These are phyloP conservation scores for Suhomyces panamericanus DNA, from an alignment of 1,139 yeast genomes.

Conservation along the genomic window DNA sequence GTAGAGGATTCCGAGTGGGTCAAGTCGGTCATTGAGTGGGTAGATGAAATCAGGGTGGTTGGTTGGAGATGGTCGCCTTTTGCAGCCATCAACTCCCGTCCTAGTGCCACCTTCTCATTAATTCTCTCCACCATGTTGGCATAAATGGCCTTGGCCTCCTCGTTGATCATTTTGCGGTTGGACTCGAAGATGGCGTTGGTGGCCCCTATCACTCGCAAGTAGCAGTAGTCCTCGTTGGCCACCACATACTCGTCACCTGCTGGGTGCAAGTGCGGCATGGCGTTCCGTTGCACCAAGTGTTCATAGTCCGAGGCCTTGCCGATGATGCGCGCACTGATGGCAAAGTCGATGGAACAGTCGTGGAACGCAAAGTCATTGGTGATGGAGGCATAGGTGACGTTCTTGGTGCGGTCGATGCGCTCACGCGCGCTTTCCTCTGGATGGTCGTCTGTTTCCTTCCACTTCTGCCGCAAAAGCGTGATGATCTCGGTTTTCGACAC, in stretches of 20 bases:
- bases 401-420: slow-evolving; percentile 3
- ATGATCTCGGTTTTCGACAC: slow-evolving; percentile 30
- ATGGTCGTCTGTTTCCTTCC: slow-evolving; percentile 22
- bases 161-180: slow-evolving; percentile 33
- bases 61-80: background rate
- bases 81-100: slow-evolving; percentile 20
- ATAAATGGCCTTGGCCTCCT: slow-evolving; percentile 34
- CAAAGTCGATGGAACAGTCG: slow-evolving; percentile 36
- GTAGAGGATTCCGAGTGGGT: background rate
- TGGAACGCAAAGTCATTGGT: slow-evolving; percentile 35
- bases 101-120: slow-evolving; percentile 28
- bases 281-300: slow-evolving; percentile 19
- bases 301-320: slow-evolving; percentile 37
- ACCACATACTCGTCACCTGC: slow-evolving; percentile 38
- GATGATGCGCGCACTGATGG: slow-evolving; percentile 39
- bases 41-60: background rate
- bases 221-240: slow-evolving; percentile 35
- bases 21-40: background rate
- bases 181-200: slow-evolving; percentile 29
- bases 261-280: slow-evolving; percentile 18
- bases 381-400: slow-evolving; percentile 22
- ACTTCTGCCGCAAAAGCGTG: slow-evolving; percentile 29
- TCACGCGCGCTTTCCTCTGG: slow-evolving; percentile 10
- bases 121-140: slow-evolving; percentile 29
- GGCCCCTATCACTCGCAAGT: slow-evolving; percentile 27